Percentiles rank a stretch among this genome's conserved stretches.
These are phyloP conservation scores for Setaria italica DNA, from an alignment of 202 grass and related monocot genomes.

Conservation along the genomic window DNA sequence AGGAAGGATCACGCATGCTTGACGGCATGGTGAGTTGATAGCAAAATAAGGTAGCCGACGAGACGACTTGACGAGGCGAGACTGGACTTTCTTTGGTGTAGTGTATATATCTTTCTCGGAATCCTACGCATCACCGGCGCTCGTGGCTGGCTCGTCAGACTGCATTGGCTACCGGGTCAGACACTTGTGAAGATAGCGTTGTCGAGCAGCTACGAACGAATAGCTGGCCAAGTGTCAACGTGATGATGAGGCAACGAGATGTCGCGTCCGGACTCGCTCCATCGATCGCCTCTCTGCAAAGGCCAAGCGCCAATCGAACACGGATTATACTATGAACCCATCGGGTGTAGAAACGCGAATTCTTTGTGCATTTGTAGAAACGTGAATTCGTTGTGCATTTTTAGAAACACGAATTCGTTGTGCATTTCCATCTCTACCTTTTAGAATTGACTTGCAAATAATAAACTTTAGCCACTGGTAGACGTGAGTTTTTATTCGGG, in stretches of 20 bases:
- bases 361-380: neutral
- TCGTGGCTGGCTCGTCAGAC: neutral
- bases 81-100: no score
- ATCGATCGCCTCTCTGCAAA: neutral
- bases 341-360: neutral
- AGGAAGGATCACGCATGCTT: no score
- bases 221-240: constrained; percentile 13
- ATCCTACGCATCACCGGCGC: no score
- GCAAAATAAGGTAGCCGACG: no score
- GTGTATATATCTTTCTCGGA: no score
- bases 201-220: neutral
- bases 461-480: neutral
- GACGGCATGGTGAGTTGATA: no score
- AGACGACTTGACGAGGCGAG: no score
- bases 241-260: neutral
- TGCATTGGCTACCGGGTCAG: neutral
- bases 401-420: neutral
- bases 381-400: no score
- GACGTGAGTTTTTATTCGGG: neutral
- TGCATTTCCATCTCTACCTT: neutral
- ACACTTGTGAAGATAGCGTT: neutral
- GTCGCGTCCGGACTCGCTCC: constrained; percentile 38
- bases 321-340: neutral
- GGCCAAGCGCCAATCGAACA: constrained; percentile 19
- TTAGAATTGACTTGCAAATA: neutral